Conservation (phyloP, 169 alveolate species). For the Cryptosporidium bovis region DNA sequence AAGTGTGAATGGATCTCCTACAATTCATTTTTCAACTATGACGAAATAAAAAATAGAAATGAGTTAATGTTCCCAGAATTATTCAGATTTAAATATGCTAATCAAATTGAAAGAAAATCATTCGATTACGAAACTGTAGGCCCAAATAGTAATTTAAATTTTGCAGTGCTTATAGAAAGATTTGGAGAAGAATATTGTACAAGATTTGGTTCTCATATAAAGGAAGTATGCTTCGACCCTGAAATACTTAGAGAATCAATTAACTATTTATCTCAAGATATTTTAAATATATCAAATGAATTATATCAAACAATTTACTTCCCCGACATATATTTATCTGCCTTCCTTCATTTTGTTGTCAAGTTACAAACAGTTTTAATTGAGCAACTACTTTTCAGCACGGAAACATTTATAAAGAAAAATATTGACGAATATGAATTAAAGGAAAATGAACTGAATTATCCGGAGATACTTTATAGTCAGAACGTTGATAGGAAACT, state of each 20-base stretch:
- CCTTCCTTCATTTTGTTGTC: slow-evolving; percentile 41
- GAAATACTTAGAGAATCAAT: slow-evolving; percentile 57
- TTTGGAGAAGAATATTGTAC: slow-evolving; percentile 49
- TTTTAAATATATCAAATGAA: slow-evolving; percentile 19
- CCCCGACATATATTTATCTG: slow-evolving; percentile 56
- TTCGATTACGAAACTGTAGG: not conserved
- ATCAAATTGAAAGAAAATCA: not conserved
- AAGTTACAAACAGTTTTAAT: slow-evolving; percentile 40
- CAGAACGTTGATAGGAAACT: slow-evolving; percentile 12
- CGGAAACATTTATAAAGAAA: slow-evolving; percentile 12
- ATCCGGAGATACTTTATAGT: slow-evolving; percentile 22
- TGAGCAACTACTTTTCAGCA: slow-evolving; percentile 13
- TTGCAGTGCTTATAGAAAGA: slow-evolving; percentile 24
- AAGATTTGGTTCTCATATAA: not conserved
- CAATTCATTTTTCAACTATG: slow-evolving; percentile 49
- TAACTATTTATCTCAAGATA: slow-evolving; percentile 52
- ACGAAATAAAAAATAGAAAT: not conserved
- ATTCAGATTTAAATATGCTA: not conserved
- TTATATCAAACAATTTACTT: slow-evolving; percentile 17
- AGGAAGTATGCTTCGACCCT: slow-evolving; percentile 23
- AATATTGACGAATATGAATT: slow-evolving; percentile 54
- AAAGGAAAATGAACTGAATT: slow-evolving; percentile 33
- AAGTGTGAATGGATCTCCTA: slow-evolving; percentile 56
- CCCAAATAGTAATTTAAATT: not conserved
- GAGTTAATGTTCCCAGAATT: not conserved